Evolutionary conservation across 2,329 filamentous ascomycete species (phyloP).

Genomic region (Zymoseptoria tritici): DNA sequence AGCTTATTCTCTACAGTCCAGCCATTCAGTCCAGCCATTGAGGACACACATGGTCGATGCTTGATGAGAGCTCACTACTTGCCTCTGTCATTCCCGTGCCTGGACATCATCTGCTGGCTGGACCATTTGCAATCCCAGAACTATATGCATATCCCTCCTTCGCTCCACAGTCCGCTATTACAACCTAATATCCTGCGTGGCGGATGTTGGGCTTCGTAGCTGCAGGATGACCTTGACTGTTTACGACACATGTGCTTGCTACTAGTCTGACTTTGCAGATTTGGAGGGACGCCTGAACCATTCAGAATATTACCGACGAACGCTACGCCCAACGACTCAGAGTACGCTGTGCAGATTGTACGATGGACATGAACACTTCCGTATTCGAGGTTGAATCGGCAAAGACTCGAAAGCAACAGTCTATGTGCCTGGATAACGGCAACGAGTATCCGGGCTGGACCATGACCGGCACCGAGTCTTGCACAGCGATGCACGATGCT

Average conservation of each 20-base stretch:
- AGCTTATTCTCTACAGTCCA: neutral
- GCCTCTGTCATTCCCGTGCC: no score
- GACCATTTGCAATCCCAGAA: neutral
- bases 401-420: no score
- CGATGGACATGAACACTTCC: neutral
- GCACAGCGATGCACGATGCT: neutral
- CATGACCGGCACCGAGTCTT: neutral
- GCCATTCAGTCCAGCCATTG: neutral
- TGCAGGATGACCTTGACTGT: neutral
- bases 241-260: neutral
- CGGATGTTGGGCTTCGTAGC: neutral
- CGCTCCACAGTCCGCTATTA: neutral
- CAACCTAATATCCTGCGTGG: neutral
- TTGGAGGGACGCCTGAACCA: neutral
- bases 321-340: neutral
- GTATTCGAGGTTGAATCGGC: no score
- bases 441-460: neutral
- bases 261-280: neutral
- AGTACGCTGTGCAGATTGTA: no score
- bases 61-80: neutral
- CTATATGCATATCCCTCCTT: neutral
- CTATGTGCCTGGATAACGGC: no score
- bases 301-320: neutral
- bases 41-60: neutral
- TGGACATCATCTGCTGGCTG: neutral